A percentile compares a stretch with the other conserved stretches of the same genome.
Evolutionary conservation across 1,139 yeast species (phyloP).

Genomic region (Pichia sorboxylosa): DNA sequence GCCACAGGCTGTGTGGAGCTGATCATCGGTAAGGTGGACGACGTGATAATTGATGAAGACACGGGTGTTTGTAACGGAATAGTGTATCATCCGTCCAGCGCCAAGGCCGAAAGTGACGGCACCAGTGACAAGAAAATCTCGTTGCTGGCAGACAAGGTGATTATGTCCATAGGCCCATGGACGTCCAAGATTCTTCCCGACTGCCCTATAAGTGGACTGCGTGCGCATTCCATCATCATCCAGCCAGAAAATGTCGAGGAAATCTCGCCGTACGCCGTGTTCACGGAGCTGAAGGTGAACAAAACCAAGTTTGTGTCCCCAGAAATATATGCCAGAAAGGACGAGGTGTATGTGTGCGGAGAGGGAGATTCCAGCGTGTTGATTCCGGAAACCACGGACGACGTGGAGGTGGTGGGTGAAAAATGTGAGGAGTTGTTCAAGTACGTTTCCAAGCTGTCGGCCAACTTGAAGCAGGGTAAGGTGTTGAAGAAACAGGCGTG

Average conservation of each 20-base stretch:
- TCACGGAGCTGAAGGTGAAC: conserved; percentile 73
- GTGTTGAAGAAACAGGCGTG: conserved; percentile 86
- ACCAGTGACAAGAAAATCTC: conserved; percentile 25
- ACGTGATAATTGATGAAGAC: conserved; percentile 49
- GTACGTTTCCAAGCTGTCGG: conserved; percentile 70
- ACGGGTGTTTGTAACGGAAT: conserved; percentile 59
- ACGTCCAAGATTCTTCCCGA: conserved; percentile 80
- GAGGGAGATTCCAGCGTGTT: conserved; percentile 89
- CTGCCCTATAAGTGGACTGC: conserved; percentile 82
- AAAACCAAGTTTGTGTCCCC: conserved; percentile 67
- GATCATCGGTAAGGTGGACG: conserved; percentile 71
- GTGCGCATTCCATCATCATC: conserved; percentile 92
- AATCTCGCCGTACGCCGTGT: conserved; percentile 87
- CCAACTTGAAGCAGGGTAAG: conserved; percentile 61
- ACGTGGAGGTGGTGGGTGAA: conserved; percentile 76
- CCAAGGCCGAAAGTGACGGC: conserved; percentile 27
- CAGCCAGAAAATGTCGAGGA: conserved; percentile 59
- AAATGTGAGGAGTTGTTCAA: conserved; percentile 81
- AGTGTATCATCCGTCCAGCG: conserved; percentile 47
- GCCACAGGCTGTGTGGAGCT: conserved; percentile 79
- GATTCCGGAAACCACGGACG: conserved; percentile 89
- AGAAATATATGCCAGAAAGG: conserved; percentile 88
- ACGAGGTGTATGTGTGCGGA: conserved; percentile 95
- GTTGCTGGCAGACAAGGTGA: conserved; percentile 59
- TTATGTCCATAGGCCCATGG: conserved; percentile 95